Evolutionary conservation across 2,329 filamentous ascomycete genomes (phyloP), one percentile per base, ranked within the genome.

Genomic region (Monosporascus sp.): DNA sequence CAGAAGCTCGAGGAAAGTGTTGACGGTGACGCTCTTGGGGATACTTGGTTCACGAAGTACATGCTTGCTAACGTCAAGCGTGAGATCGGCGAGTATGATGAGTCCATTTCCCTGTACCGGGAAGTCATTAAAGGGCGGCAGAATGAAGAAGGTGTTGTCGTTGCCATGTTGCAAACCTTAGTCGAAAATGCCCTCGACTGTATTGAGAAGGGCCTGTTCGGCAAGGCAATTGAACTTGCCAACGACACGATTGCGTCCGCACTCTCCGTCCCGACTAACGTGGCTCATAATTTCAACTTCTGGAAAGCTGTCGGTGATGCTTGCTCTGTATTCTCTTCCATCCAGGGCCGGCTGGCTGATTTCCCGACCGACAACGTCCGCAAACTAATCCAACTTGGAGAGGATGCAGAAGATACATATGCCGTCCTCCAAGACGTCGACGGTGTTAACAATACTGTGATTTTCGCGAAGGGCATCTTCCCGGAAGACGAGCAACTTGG

Each of bases 31-130:
- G 77, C 82, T 37, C 67, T 75, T 20, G 84, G 81, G 0, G 88
- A 95, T 60, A 88, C 83, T 9, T 99, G 94, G 94, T 99, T 97
- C 68, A 92, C 92, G 7, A 90, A 90, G 66, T 97, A 97, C 70
- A 95, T 99, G 87, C 82, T 97, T 55, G 92, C 91, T 41, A 97
- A 99, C 64, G 89, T 99, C 52, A 91, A 91, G 69, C 85, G 92
- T 51, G 93, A 97, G 66, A 78, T 97, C 48, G 91, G 91, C n/a
- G 87, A 95, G 43, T 96, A 87, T 62, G 88, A 96, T 55, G 85
- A 89, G 52, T 89, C 94, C 0, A 88, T 96, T 54, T 69, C 75
- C 26, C 82, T 91, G 6, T 96, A 97, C 64, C 80, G 84, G 60
- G 75, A 80, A 11, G 91, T 97, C 7, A 78, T 96, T 48, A 72